These are phyloP conservation scores for Rhypophila decipiens DNA, from an alignment of 495 filamentous ascomycete species.

Conservation along the genomic window DNA sequence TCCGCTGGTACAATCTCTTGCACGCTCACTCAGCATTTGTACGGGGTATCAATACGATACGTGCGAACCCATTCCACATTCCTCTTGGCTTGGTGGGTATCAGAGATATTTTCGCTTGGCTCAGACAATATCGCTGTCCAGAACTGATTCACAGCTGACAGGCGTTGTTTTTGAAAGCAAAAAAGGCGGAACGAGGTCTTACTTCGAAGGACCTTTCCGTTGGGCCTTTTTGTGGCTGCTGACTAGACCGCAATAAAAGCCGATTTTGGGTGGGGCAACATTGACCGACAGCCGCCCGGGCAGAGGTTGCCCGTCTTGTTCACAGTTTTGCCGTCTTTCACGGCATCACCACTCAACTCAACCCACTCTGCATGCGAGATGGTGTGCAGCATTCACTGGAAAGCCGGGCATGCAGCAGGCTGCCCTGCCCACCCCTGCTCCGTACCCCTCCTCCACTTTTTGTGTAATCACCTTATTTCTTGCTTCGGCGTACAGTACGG, in stretches of 20 bases:
- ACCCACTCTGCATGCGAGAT: background rate
- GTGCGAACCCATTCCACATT: too few relatives aligned
- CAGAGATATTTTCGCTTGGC: background rate
- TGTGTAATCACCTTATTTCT: background rate
- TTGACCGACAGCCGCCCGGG: background rate
- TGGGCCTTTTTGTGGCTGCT: too few relatives aligned
- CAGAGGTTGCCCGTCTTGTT: background rate
- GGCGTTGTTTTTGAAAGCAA: too few relatives aligned
- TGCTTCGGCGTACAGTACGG: background rate
- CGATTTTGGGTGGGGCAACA: background rate
- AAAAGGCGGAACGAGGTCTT: too few relatives aligned
- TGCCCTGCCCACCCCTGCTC: background rate
- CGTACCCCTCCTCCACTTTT: background rate
- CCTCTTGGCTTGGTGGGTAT: background rate
- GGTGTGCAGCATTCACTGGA: constrained; percentile 4
- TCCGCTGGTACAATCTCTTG: background rate
- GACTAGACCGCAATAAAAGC: background rate
- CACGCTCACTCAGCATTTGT: background rate
- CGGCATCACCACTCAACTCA: background rate
- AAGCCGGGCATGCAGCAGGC: background rate
- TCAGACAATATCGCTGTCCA: background rate
- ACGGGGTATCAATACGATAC: too few relatives aligned
- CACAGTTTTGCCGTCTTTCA: too few relatives aligned
- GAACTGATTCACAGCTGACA: too few relatives aligned
- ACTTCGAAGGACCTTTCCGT: too few relatives aligned